Evolutionary conservation across 2,329 filamentous ascomycete genomes (phyloP), one percentile per base, ranked within the genome.

Genomic region (Fusarium torulosum): DNA sequence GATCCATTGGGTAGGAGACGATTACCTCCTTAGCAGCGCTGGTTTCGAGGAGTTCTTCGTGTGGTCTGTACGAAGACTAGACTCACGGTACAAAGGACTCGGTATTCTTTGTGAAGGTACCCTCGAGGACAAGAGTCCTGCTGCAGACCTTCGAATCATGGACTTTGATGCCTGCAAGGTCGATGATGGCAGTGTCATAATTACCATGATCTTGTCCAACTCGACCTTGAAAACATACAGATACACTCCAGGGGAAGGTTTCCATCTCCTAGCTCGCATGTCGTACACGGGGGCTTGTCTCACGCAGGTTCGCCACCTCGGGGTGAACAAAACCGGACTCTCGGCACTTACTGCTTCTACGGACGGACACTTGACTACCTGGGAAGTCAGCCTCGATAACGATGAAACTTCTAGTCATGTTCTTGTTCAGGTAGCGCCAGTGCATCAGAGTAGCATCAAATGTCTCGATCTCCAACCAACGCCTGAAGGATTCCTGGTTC

Each of bases 21-120:
- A 82, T 2, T 91, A 90, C 70, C 85, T 99, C 4, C 91, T 98
- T 75, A 97, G 92, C 67, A 94, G 93, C 72, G 93, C 88, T 7
- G 96, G 94, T 0, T 90, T 89, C 63, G 95, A 97, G 76, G 95
- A 99, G 77, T 91, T 98, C 66, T 95, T 90, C 71, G 85, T 94
- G 13, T 99, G 96, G 95, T 85, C 87, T 40, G 77, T 95, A 33
- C 82, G 81, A 45, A 74, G 75, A 13, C 76, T 91, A 8, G 82
- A 88, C 25, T 81, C 83, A 3, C 79, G 75, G 14, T 83, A 84
- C 49, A 69, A 70, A 15, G 83, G 84, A 5, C 77, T 89, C 3
- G 87, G 85, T 0, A 82, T 90, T 3, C 77, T 86, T 14, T 85
- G 86, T 60, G 87, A 89, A 76, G 86, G 83, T 3, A 78, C 80